Conservation (phyloP, 2,329 filamentous ascomycete genomes). For the Calonectria pseudoreteaudii region DNA sequence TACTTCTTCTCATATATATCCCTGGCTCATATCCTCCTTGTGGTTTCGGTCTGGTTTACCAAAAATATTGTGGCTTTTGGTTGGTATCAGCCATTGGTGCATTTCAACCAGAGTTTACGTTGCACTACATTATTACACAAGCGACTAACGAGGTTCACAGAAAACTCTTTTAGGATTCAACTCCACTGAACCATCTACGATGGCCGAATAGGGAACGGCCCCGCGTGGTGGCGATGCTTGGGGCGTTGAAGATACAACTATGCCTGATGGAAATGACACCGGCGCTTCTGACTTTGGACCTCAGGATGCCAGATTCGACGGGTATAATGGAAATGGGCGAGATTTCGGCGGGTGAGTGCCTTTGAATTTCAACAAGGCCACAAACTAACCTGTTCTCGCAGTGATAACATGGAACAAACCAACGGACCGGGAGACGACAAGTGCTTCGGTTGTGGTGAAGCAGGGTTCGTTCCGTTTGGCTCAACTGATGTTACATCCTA, state of each 20-base stretch:
- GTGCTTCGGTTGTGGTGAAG: slow-evolving; percentile 53
- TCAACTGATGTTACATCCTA: slow-evolving; percentile 9
- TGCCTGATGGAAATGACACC: background rate
- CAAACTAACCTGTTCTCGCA: background rate
- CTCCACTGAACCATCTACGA: slow-evolving; percentile 1
- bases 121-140: background rate
- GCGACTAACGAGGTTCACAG: background rate
- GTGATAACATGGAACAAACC: slow-evolving; percentile 12
- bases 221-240: slow-evolving; percentile 12
- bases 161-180: background rate
- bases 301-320: background rate
- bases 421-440: slow-evolving; percentile 40
- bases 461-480: slow-evolving; percentile 43
- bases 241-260: background rate
- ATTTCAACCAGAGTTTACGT: background rate
- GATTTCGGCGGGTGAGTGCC: background rate
- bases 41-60: background rate
- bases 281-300: background rate
- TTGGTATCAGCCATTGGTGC: background rate
- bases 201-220: slow-evolving; percentile 19
- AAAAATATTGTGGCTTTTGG: too few species aligned
- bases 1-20: background rate
- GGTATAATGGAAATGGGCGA: background rate
- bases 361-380: background rate
- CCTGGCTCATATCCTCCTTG: background rate